Evolutionary conservation across 2,329 filamentous ascomycete genomes (phyloP), one percentile per base, ranked within the genome.

Genomic region (Aspergillus aculeatinus): DNA sequence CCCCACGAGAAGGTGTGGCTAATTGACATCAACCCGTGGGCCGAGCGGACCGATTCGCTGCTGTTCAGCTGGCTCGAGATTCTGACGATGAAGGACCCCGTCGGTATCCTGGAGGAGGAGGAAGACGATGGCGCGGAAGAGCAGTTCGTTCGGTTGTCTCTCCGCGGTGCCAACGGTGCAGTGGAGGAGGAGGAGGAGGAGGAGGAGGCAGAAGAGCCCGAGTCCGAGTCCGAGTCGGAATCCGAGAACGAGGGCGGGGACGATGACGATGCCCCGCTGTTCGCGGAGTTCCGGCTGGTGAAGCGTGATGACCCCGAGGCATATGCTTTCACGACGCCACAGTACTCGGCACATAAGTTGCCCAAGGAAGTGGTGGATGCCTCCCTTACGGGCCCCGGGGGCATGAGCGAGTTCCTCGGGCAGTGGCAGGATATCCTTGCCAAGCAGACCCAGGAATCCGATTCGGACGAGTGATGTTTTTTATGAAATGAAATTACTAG

Each of bases 11-110:
- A 86, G 51, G 90, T 96, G 2, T 90, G 92, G 79, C 81, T 99
- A 11, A 89, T 99, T 52, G 95, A 99, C 72, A 90, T 99, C 70
- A 98, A 98, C 70, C 92, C 95, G 0, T 99, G 94, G 91, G 94
- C 94, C 1, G 85, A 87, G 48, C 83, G 91, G 61, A 99, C 95
- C 0, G 95, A 99, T 77, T 89, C 91, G 4, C 76, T 98, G 49
- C 81, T 97, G 1, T 99, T 96, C 73, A 89, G 87, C 48, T 99
- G 95, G 95, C 74, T 89, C 62, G 94, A 98, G 77, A 82, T 99
- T 47, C 80, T 98, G 60, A 87, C 85, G 0, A 84, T 91, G 79
- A 82, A 87, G 39, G 74, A 78, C 76, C 60, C 79, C 72, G 62
- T 73, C 47, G 69, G 72, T 16, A 67, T 74, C 55, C 65, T 68